Evolutionary conservation across 805 yeast genomes (phyloP), one percentile per base, ranked within the genome.

Genomic region (Saccharomyces mikatae): DNA sequence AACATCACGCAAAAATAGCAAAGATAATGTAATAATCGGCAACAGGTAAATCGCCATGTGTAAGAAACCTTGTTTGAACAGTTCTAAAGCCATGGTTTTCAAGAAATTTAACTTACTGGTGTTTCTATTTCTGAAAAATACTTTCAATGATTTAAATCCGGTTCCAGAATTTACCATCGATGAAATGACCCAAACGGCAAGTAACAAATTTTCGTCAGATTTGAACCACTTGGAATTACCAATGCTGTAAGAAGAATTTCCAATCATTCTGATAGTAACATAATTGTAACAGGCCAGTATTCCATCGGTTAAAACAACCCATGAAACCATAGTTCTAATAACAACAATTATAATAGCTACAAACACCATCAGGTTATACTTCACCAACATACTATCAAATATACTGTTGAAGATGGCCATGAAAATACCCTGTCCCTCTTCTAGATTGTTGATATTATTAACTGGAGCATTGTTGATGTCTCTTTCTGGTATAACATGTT

Each of bases 401-500:
- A 36, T 6, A 8, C 44, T 36, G 22, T 36, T 36, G 24, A 36
- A 17, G 44, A 36, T 36, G 44, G 44, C 13, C 13, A 36, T 36
- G 11, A 53, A 13, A 4, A 54, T 17, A 22, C 55, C 54, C 1
- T 50, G 52, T 13, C 51, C 44, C 6, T 27, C 46, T 31, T 48
- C 21, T 13, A 21, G 48, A 29, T 46, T 49, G 29, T 28, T 47
- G 27, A 41, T 22, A 24, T 41, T 41, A 13, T 46, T 49, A 21
- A 53, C 48, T 8, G 44, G 44, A 17, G 24, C 44, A 8, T 36
- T 36, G 44, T 36, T 36, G 24, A 21, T 10, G 24, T 36, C 44
- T 36, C 44, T 36, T 11, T 36, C 44, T 17, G 44, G 44, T 9
- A 36, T 36, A 28, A 52, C 56, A 22, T 50, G 61, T 31, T 59